Evolutionary conservation across 1,284 basidiomycete species (phyloP), one percentile per base, ranked within the genome.

Genomic region (Coniferiporia sulphurascens): DNA sequence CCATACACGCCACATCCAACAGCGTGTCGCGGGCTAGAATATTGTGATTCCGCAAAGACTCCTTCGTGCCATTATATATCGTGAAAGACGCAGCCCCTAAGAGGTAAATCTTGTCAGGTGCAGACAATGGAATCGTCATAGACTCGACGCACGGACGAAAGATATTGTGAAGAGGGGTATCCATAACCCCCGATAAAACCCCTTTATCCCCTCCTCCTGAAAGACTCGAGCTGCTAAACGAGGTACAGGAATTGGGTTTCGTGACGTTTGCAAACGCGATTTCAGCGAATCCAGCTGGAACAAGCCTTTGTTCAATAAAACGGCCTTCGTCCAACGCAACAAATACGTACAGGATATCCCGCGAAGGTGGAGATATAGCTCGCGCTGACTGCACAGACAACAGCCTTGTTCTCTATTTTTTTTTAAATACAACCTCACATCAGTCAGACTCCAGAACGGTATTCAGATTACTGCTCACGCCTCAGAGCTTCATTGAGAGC

Each of bases 151-250:
- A 81, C 95, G 90, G 69, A 98, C 95, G 69, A 96, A 95, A 5
- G 94, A 95, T 67, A 99, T 98, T 6, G 96, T 98, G 73, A 96
- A 83, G 57, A 98, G 82, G 35, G 96, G 96, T 66, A 98, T 93
- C 81, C 92, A 91, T 57, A 91, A 71, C 59, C 93, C 93, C 59
- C 94, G 83, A 73, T 93, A 96, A 73, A 96, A 97, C 58, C 95
- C 96, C 63, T 83, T 81, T 38, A 98, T 71, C 6, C 96, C 96
- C 77, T 98, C 96, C 71, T 98, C 93, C 27, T 82, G 81, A 70
- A 95, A 90, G 35, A 95, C 91, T 59, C 84, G 74, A 15, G 77
- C 74, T 36, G 88, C 87, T 59, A 95, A 81, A 66, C 79, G 80
- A 6, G 87, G 84, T 60, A 95, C 85, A 1, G 87, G 84, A 61